Evolutionary conservation across 768 basidiomycete species (phyloP).

Genomic region (Mrakia hoshinonis): DNA sequence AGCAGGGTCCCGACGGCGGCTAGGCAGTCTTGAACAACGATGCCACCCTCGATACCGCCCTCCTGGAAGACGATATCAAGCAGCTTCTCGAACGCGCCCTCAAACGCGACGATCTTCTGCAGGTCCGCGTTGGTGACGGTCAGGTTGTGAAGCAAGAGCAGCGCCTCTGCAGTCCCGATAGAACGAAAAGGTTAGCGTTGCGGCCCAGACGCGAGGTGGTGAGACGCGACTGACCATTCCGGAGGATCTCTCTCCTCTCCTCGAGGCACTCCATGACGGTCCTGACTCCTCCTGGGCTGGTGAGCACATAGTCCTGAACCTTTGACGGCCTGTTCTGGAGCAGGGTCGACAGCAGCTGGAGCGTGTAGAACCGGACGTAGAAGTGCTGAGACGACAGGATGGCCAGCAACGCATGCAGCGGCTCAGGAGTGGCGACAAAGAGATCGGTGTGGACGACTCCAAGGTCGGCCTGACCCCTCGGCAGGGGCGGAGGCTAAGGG

Average conservation of each 20-base stretch:
- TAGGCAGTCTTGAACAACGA: slow-evolving; percentile 76
- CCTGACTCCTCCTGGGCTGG: slow-evolving; percentile 63
- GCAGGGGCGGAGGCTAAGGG: neutral
- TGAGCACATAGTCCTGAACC: slow-evolving; percentile 87
- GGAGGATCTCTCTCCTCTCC: slow-evolving; percentile 78
- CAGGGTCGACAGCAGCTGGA: slow-evolving; percentile 71
- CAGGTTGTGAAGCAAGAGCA: slow-evolving; percentile 70
- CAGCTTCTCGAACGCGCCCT: slow-evolving; percentile 90
- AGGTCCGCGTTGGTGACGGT: slow-evolving; percentile 82
- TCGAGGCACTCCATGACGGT: slow-evolving; percentile 61
- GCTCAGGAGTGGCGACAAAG: slow-evolving; percentile 59
- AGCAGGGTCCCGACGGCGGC: slow-evolving; percentile 76
- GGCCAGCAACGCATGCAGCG: slow-evolving; percentile 64
- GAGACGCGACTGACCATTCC: slow-evolving; percentile 56
- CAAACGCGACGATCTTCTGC: slow-evolving; percentile 92
- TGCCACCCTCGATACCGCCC: slow-evolving; percentile 84
- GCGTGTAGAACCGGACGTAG: slow-evolving; percentile 72
- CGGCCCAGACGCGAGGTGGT: too few species aligned
- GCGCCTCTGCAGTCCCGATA: slow-evolving; percentile 53
- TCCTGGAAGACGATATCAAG: slow-evolving; percentile 79
- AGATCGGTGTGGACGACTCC: slow-evolving; percentile 74
- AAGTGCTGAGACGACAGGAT: slow-evolving; percentile 69
- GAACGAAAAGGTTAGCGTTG: neutral
- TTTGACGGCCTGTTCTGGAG: slow-evolving; percentile 70
- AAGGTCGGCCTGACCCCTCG: slow-evolving; percentile 40